phyloP scores from a whole-genome alignment of 1,284 basidiomycete species.

The Moniliophthora roreri region DNA sequence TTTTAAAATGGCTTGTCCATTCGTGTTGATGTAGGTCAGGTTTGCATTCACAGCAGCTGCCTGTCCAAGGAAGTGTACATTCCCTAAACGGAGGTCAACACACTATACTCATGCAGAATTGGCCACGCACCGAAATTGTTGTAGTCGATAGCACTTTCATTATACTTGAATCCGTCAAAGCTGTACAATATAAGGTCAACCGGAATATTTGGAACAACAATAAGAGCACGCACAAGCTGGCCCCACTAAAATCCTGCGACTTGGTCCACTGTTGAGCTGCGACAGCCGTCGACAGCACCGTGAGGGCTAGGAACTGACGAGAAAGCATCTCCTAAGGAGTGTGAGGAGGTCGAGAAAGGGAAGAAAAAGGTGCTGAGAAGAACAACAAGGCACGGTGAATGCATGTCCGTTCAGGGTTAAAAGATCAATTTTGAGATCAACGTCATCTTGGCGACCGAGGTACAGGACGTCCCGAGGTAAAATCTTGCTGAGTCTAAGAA shows the following conservation, averaged over 20 bases:
- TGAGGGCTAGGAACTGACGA: not conserved
- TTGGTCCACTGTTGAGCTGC: not conserved
- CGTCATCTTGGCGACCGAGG: no score
- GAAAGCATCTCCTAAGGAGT: not conserved
- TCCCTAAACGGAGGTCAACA: not conserved
- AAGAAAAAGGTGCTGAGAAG: not conserved
- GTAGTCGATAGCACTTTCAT: not conserved
- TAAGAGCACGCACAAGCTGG: not conserved
- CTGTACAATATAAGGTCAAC: not conserved
- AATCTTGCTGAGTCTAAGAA: no score
- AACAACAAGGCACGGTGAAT: no score
- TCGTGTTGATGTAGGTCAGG: slow-evolving; percentile 15
- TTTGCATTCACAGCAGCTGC: slow-evolving; percentile 4
- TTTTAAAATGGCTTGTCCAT: slow-evolving; percentile 17
- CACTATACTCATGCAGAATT: not conserved
- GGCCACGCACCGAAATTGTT: not conserved
- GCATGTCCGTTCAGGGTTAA: no score
- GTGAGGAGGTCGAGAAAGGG: not conserved
- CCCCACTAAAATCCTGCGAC: not conserved
- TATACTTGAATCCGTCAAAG: not conserved
- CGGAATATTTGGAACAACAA: no score
- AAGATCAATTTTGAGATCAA: no score
- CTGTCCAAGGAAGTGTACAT: slow-evolving; percentile 10
- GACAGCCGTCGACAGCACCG: not conserved
- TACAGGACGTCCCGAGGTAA: no score